Conservation (phyloP, 106 monocot genomes). For the Apostasia shenzhenica region DNA sequence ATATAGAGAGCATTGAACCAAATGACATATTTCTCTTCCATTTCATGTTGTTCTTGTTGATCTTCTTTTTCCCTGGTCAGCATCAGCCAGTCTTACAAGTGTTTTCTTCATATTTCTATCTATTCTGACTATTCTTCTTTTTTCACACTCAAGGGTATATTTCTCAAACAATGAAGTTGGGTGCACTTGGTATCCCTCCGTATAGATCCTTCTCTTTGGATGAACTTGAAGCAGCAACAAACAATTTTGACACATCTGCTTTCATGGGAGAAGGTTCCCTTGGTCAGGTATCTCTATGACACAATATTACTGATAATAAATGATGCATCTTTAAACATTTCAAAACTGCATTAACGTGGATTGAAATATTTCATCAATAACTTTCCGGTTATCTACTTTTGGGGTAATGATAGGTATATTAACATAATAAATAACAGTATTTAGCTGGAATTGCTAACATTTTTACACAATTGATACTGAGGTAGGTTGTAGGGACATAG, state of each 20-base stretch:
- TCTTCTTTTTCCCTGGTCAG: too few species aligned
- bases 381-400: too few species aligned
- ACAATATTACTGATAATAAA: not conserved
- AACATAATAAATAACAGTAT: not conserved
- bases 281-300: slow-evolving; percentile 57
- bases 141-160: slow-evolving; percentile 56
- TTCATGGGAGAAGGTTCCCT: slow-evolving; percentile 81
- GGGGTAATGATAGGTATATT: too few species aligned
- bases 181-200: slow-evolving; percentile 76
- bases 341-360: not conserved
- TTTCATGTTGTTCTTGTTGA: too few species aligned
- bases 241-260: slow-evolving; percentile 69
- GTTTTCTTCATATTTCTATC: too few species aligned
- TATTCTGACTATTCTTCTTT: not conserved
- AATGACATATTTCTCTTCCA: too few species aligned
- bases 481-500: not conserved
- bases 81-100: too few species aligned
- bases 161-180: slow-evolving; percentile 87
- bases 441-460: not conserved
- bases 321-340: not conserved
- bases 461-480: not conserved
- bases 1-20: too few species aligned
- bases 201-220: slow-evolving; percentile 91
- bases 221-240: slow-evolving; percentile 85
- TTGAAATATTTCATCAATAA: not conserved